A percentile compares a stretch with the other conserved stretches of the same genome.
phyloP scores from a whole-genome alignment of 495 filamentous ascomycete genomes.

The Gamarada debralockiae region DNA sequence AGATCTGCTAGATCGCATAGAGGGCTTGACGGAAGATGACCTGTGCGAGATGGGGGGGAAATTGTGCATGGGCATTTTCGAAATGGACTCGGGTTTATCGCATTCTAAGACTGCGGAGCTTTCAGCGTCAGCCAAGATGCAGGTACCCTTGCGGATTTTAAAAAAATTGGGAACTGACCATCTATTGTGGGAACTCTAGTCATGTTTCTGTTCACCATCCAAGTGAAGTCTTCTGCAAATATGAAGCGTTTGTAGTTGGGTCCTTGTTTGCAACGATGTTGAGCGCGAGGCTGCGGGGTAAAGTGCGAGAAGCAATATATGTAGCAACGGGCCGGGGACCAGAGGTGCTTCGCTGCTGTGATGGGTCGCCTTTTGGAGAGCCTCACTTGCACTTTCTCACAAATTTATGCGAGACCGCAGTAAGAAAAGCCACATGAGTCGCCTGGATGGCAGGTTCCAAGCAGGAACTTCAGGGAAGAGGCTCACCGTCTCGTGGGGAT shows the following conservation, averaged over 20 bases:
- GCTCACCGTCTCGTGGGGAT: background rate
- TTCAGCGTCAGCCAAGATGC: background rate
- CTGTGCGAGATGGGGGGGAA: background rate
- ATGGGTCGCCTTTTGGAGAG: conserved; percentile 6
- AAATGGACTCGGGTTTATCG: background rate
- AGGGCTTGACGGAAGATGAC: conserved; percentile 1
- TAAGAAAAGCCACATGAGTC: conserved; percentile 4
- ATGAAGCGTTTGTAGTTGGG: background rate
- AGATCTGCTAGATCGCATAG: conserved; percentile 5
- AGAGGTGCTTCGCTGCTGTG: background rate
- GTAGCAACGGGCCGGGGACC: background rate
- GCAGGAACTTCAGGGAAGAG: background rate
- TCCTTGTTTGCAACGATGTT: background rate
- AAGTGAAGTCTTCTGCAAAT: conserved; percentile 1
- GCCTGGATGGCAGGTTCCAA: background rate
- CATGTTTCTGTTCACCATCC: conserved; percentile 1
- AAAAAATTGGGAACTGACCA: conserved; percentile 6
- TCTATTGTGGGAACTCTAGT: background rate
- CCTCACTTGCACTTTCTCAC: background rate
- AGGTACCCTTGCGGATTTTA: background rate
- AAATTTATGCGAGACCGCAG: background rate
- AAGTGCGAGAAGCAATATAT: conserved; percentile 2
- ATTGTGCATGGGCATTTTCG: background rate
- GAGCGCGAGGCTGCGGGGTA: conserved; percentile 1
- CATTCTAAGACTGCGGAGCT: conserved; percentile 1